phyloP scores from a whole-genome alignment of 2,329 filamentous ascomycete genomes.

The Amylocarpus encephaloides region DNA sequence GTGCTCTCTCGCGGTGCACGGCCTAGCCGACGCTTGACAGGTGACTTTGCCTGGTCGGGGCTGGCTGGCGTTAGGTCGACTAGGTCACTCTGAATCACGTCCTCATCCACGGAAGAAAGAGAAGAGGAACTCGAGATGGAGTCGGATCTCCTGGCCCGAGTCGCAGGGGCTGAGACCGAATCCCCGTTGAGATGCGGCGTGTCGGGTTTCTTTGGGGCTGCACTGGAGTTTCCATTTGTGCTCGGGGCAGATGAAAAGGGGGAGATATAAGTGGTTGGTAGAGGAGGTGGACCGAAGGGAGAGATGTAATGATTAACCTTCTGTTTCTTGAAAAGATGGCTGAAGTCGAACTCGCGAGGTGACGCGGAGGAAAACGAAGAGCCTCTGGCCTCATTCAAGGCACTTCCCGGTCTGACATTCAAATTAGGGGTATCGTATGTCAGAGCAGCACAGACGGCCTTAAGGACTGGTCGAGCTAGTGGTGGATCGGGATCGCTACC shows the following conservation, averaged over 20 bases:
- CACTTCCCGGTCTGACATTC: neutral
- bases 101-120: conserved; percentile 33
- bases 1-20: too few relatives aligned
- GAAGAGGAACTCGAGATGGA: conserved; percentile 34
- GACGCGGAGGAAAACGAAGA: conserved; percentile 1
- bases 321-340: conserved; percentile 9
- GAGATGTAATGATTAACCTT: conserved; percentile 5
- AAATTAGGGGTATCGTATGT: conserved; percentile 4
- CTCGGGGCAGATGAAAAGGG: neutral
- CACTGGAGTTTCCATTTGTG: neutral
- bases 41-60: neutral
- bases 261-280: neutral
- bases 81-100: conserved; percentile 15
- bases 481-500: conserved; percentile 25
- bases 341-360: conserved; percentile 3
- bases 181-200: neutral
- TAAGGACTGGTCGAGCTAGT: conserved; percentile 4
- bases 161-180: neutral
- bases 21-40: neutral
- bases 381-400: conserved; percentile 1
- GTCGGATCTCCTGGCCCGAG: conserved; percentile 13
- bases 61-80: neutral
- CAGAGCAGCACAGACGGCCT: conserved; percentile 7
- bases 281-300: neutral
- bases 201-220: neutral